These are phyloP conservation scores for Cyamopsis tetragonoloba DNA, from an alignment of 306 rosid species.

Conservation along the genomic window DNA sequence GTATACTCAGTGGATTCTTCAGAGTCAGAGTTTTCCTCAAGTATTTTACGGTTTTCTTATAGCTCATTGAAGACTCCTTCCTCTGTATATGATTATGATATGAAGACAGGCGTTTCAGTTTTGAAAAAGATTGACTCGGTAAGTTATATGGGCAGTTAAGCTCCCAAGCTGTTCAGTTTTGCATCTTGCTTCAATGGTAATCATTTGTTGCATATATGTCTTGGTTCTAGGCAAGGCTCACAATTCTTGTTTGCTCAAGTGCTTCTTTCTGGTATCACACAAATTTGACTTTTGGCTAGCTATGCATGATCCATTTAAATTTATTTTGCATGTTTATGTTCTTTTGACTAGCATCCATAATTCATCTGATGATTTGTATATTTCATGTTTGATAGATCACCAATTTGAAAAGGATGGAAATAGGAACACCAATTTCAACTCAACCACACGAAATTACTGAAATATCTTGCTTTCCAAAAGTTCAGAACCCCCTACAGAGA, in stretches of 20 bases:
- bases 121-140: constrained; percentile 78
- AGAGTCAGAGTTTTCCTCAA: constrained; percentile 65
- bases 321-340: background rate
- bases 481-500: too few species aligned
- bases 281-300: background rate
- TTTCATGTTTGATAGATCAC: constrained; percentile 3
- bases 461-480: too few species aligned
- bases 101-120: constrained; percentile 62
- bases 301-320: background rate
- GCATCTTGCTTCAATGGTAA: background rate
- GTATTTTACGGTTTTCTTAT: constrained; percentile 67
- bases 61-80: constrained; percentile 85
- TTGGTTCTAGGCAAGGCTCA: background rate
- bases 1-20: constrained; percentile 53
- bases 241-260: background rate
- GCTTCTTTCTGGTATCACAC: constrained; percentile 8
- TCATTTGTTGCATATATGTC: background rate
- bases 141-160: constrained; percentile 37
- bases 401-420: too few species aligned
- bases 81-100: constrained; percentile 85
- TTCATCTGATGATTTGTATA: background rate
- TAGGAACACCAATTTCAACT: too few species aligned
- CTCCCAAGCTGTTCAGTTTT: constrained; percentile 11
- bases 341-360: background rate
- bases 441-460: too few species aligned